phyloP scores from a whole-genome alignment of 2,329 filamentous ascomycete genomes.

The Nemania diffusa region DNA sequence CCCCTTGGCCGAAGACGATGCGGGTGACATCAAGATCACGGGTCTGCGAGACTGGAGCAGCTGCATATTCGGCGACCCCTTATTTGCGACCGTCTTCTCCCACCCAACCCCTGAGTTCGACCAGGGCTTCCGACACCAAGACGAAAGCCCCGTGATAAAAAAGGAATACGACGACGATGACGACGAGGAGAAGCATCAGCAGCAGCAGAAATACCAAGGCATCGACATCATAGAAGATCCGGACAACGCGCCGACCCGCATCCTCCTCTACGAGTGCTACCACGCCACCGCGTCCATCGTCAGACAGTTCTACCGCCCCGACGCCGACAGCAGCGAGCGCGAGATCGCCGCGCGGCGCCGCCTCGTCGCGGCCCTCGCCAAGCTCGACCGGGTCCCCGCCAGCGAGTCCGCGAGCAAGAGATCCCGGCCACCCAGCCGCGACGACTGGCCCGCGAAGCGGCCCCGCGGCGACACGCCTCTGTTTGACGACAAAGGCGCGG shows the following conservation, averaged over 20 bases:
- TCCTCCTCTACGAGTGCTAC: slow-evolving; percentile 68
- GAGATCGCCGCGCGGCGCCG: slow-evolving; percentile 65
- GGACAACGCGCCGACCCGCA: slow-evolving; percentile 56
- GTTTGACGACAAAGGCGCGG: not conserved
- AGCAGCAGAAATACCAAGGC: not conserved
- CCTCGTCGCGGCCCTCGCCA: slow-evolving; percentile 59
- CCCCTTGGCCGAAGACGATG: slow-evolving; percentile 21
- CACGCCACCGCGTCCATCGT: slow-evolving; percentile 64
- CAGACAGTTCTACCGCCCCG: slow-evolving; percentile 64
- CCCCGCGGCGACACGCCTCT: slow-evolving; percentile 46
- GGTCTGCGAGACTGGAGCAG: slow-evolving; percentile 69
- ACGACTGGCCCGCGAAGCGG: slow-evolving; percentile 59
- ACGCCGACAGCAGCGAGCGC: slow-evolving; percentile 57
- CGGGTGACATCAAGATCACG: slow-evolving; percentile 52
- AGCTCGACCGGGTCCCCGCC: slow-evolving; percentile 56
- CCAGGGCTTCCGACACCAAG: slow-evolving; percentile 55
- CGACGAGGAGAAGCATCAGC: not conserved
- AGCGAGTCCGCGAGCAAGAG: slow-evolving; percentile 49
- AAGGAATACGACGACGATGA: slow-evolving; percentile 20
- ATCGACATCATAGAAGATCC: slow-evolving; percentile 55
- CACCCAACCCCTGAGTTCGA: slow-evolving; percentile 59
- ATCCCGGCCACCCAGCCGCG: slow-evolving; percentile 52
- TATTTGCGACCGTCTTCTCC: slow-evolving; percentile 63
- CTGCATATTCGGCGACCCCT: slow-evolving; percentile 68
- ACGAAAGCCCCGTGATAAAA: not conserved